Conservation (phyloP, 2,329 filamentous ascomycete species). For the Penicillium sp. region DNA sequence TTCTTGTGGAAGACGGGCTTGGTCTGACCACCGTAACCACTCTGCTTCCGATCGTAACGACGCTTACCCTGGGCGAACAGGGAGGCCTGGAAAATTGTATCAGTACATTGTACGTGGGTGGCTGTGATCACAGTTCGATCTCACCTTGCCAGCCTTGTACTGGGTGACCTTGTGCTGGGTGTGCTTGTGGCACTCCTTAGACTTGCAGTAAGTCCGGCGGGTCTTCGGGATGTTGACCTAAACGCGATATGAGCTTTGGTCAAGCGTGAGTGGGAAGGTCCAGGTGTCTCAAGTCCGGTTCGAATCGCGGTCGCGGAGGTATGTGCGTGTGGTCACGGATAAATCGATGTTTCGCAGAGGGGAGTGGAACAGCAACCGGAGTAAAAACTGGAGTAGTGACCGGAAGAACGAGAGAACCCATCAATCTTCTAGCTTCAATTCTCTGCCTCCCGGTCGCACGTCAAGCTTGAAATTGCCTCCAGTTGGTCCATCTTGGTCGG, state of each 20-base stretch:
- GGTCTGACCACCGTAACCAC: constrained; percentile 99
- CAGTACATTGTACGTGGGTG: constrained; percentile 27
- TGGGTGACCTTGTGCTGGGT: constrained; percentile 92
- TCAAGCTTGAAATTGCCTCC: not conserved
- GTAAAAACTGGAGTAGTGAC: no score
- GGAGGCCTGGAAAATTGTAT: constrained; percentile 66
- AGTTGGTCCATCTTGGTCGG: not conserved
- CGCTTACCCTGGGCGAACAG: constrained; percentile 98
- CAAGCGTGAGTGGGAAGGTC: not conserved
- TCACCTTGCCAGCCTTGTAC: constrained; percentile 94
- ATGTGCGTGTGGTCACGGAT: not conserved
- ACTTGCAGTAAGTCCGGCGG: constrained; percentile 96
- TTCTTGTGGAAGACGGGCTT: constrained; percentile 99
- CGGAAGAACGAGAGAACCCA: not conserved
- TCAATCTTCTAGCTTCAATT: not conserved
- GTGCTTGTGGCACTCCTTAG: constrained; percentile 92
- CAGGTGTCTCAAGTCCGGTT: constrained; percentile 15
- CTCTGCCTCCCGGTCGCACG: not conserved
- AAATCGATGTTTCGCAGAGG: not conserved
- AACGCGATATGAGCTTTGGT: constrained; percentile 31
- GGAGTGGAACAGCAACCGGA: no score
- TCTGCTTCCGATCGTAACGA: constrained; percentile 99
- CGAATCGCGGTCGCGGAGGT: constrained; percentile 5
- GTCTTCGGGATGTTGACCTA: constrained; percentile 99
- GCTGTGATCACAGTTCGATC: constrained; percentile 22